phyloP scores from a whole-genome alignment of 192 early-diverging fungal genomes.

The Coemansia reversa region DNA sequence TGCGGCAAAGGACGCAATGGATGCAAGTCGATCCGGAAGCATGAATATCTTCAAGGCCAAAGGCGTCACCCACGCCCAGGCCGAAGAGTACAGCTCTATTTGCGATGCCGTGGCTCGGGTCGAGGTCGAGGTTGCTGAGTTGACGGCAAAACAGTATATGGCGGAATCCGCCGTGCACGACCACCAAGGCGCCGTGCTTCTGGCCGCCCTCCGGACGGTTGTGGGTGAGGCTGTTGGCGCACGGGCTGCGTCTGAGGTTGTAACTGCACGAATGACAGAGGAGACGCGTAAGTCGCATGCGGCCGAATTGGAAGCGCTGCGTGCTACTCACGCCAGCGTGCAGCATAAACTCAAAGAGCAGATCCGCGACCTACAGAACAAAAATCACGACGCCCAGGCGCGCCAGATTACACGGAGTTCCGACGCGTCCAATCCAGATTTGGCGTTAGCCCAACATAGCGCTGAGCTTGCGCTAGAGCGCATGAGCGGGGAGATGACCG shows the following conservation, averaged over 20 bases:
- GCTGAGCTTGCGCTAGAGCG: constrained; percentile 40
- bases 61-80: constrained; percentile 20
- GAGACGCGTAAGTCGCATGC: constrained; percentile 2
- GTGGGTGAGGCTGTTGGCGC: constrained; percentile 25
- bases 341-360: constrained; percentile 25
- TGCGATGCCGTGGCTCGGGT: constrained; percentile 26
- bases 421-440: constrained; percentile 18
- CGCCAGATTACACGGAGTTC: constrained; percentile 19
- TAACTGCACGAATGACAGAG: constrained; percentile 12
- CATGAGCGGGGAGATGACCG: constrained; percentile 45
- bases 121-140: constrained; percentile 31
- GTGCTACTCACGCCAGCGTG: background rate
- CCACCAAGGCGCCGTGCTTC: constrained; percentile 41
- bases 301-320: background rate
- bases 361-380: constrained; percentile 32
- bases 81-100: constrained; percentile 27
- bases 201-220: constrained; percentile 28
- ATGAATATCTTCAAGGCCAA: constrained; percentile 43
- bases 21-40: constrained; percentile 12
- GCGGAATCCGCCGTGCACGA: constrained; percentile 32
- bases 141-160: constrained; percentile 24
- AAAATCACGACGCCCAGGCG: constrained; percentile 31
- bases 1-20: constrained; percentile 28
- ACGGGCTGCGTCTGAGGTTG: constrained; percentile 4
- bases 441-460: constrained; percentile 43